Conservation (phyloP, 164 flowering plant species). For the Dillenia suffruticosa region DNA sequence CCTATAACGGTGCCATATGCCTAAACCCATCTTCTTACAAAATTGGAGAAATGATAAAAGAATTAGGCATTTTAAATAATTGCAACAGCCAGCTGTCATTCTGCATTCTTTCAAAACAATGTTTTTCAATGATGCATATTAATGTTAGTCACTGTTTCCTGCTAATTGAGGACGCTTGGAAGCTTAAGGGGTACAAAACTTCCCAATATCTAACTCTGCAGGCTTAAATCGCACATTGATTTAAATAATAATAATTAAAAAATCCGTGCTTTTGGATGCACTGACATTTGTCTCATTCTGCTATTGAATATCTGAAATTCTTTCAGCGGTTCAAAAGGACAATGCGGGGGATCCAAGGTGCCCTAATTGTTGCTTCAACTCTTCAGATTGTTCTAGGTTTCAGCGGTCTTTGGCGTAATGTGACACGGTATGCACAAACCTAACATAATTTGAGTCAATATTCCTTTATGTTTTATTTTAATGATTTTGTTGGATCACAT, state of each 20-base stretch:
- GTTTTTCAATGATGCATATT: too few relatives aligned
- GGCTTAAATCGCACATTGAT: too few relatives aligned
- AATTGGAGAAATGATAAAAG: background rate
- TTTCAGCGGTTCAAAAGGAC: constrained; percentile 71
- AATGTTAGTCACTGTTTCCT: background rate
- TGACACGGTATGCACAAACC: constrained; percentile 54
- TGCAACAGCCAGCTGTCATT: too few relatives aligned
- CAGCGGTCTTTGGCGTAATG: constrained; percentile 98
- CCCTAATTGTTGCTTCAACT: constrained; percentile 83
- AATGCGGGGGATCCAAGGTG: constrained; percentile 92
- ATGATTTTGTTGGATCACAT: too few relatives aligned
- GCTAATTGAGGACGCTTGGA: too few relatives aligned
- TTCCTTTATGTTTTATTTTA: too few relatives aligned
- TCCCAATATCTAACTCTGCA: too few relatives aligned
- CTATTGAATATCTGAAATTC: constrained; percentile 1
- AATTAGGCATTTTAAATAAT: too few relatives aligned
- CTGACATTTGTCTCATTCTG: background rate
- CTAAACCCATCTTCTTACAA: constrained; percentile 1
- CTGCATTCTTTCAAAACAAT: too few relatives aligned
- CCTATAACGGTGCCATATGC: constrained; percentile 55
- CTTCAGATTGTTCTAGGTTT: constrained; percentile 94
- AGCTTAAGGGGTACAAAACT: too few relatives aligned
- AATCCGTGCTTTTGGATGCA: background rate
- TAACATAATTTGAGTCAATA: background rate
- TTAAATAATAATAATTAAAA: too few relatives aligned